Conservation (phyloP, 163 green algal genomes). For the Trebouxiophyceae sp. region DNA sequence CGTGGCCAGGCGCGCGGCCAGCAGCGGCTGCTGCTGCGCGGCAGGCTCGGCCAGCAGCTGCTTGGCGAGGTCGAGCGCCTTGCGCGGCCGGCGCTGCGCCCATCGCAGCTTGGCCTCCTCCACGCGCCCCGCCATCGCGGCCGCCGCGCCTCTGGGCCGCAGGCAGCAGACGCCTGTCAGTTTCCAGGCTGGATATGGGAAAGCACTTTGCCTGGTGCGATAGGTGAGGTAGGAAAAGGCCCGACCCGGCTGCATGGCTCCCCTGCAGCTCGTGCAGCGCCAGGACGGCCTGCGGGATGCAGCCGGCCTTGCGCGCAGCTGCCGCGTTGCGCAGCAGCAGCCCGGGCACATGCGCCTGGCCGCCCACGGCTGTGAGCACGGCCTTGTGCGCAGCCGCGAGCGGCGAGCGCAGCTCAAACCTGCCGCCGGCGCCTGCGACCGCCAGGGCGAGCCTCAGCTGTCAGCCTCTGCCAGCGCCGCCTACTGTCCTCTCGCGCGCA, state of each 20-base stretch:
- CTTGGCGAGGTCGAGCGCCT: constrained; percentile 31
- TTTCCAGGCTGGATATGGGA: too few relatives aligned
- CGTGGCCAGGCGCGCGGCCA: constrained; percentile 20
- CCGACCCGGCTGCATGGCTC: too few relatives aligned
- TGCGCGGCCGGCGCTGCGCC: constrained; percentile 37
- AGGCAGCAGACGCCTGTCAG: not conserved
- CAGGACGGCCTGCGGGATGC: constrained; percentile 25
- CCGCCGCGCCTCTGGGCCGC: too few relatives aligned
- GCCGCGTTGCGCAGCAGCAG: constrained; percentile 20
- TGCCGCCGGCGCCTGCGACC: constrained; percentile 15
- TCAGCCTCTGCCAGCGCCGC: too few relatives aligned
- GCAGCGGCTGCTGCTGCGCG: not conserved
- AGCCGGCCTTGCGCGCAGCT: constrained; percentile 40
- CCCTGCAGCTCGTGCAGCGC: constrained; percentile 25
- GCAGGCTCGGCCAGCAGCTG: constrained; percentile 24
- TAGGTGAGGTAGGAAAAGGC: too few relatives aligned
- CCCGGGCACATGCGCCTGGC: constrained; percentile 3
- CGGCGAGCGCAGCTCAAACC: constrained; percentile 45
- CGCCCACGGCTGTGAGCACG: constrained; percentile 18
- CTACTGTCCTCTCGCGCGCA: too few relatives aligned
- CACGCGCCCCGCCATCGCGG: constrained; percentile 29
- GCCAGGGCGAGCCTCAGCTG: too few relatives aligned
- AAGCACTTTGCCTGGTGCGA: too few relatives aligned
- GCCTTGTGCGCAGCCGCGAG: constrained; percentile 36
- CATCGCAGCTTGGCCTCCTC: constrained; percentile 75